phyloP scores from a whole-genome alignment of 306 rosid species.

The Prunus kanzakura region DNA sequence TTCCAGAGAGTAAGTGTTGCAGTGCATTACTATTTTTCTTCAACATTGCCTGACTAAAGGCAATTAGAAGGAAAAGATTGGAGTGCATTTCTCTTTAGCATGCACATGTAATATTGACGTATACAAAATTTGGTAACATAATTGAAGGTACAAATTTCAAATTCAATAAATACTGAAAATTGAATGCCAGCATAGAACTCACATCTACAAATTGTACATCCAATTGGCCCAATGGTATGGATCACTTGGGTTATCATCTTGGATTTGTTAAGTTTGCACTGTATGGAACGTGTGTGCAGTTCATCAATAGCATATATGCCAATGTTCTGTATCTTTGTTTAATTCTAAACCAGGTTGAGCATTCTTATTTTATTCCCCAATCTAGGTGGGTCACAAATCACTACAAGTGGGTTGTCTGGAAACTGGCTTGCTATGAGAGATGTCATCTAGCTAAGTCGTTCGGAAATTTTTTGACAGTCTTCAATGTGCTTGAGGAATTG shows the following conservation, averaged over 20 bases:
- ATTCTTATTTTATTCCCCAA: constrained; percentile 23
- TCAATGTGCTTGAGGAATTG: constrained; percentile 85
- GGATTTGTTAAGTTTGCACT: constrained; percentile 7
- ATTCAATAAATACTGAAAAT: background rate
- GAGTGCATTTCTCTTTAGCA: constrained; percentile 8
- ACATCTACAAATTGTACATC: background rate
- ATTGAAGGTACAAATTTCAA: background rate
- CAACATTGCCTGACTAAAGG: background rate
- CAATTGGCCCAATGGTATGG: background rate
- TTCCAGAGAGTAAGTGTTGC: constrained; percentile 66
- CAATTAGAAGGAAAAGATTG: background rate
- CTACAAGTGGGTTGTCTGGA: constrained; percentile 95
- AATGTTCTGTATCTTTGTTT: background rate
- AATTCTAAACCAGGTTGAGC: background rate
- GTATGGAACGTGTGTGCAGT: constrained; percentile 11
- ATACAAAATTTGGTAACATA: constrained; percentile 4
- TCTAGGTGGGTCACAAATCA: constrained; percentile 89
- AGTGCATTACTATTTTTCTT: constrained; percentile 24
- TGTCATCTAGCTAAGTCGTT: constrained; percentile 46
- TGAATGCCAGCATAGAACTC: background rate
- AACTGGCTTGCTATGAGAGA: constrained; percentile 84
- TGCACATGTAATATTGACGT: constrained; percentile 1
- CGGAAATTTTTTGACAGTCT: constrained; percentile 51
- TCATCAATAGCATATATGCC: background rate
- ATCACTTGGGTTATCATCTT: constrained; percentile 15